Evolutionary conservation across 2,329 filamentous ascomycete species (phyloP), one percentile per base, ranked within the genome.

Genomic region (Trichoderma sp.): DNA sequence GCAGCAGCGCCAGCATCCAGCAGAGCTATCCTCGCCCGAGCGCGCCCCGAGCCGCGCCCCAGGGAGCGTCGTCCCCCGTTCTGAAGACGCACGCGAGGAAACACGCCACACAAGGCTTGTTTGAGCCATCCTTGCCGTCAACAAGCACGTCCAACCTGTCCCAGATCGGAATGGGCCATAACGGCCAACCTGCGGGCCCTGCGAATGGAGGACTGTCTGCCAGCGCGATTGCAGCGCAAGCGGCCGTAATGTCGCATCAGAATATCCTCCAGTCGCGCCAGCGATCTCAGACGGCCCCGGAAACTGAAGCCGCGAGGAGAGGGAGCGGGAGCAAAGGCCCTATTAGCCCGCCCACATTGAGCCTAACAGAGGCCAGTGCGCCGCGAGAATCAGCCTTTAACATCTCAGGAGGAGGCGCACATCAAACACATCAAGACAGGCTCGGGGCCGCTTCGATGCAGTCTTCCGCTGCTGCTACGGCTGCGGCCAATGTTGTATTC

Each of bases 141-240:
- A 86, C 86, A 56, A 85, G 81, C 73, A 81, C 79, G 2, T 87
- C 86, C 72, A 89, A 86, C 76, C 80, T 86, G 66, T 83, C 83
- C 30, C 83, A 86, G 51, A 76, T 84, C 69, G 79, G 81, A 76
- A 80, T 85, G 78, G 79, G 81, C 67, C 79, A 83, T 65, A 74
- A 72, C 14, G 76, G 78, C 75, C 89, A 79, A 79, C 80, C 80
- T 54, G 77, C 78, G 21, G 74, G 75, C 16, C 74, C 75, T 52
- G 72, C 78, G 14, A 77, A 82, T 5, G 56, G 46, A 8, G 64
- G 68, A 30, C 79, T 87, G 70, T 85, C 85, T 1, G 88, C 91
- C n/a, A 93, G 91, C 78, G 90, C 93, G 78, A 93, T 94, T 72
- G 92, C 92, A 49, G 91, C 91, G 21, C 91, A 94, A 79, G 89